phyloP scores from a whole-genome alignment of 768 basidiomycete genomes.

The Russula griseocarnosa region DNA sequence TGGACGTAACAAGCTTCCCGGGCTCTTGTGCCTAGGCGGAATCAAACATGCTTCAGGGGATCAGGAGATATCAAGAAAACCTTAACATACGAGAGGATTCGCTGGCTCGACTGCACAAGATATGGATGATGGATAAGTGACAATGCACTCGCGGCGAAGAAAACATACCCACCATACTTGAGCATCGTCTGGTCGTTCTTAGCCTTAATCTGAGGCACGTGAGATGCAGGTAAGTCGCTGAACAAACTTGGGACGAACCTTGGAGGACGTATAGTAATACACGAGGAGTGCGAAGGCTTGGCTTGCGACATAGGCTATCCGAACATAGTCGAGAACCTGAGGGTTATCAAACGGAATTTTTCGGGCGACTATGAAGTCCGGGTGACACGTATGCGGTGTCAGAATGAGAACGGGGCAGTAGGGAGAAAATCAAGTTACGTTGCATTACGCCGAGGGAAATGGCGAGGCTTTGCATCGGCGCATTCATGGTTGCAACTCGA shows the following conservation, averaged over 20 bases:
- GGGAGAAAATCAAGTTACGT: constrained; percentile 39
- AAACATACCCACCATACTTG: constrained; percentile 75
- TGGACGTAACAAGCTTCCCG: constrained; percentile 81
- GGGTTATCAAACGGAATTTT: constrained; percentile 91
- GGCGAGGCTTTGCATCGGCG: constrained; percentile 53
- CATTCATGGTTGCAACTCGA: constrained; percentile 20
- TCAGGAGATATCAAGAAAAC: neutral
- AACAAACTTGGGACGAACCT: constrained; percentile 45
- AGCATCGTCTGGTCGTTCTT: constrained; percentile 96
- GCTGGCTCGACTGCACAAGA: constrained; percentile 67
- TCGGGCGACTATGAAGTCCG: constrained; percentile 62
- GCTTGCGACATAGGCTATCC: constrained; percentile 72
- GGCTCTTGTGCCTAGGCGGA: constrained; percentile 55
- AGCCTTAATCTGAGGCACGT: constrained; percentile 64
- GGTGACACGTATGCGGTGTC: constrained; percentile 23
- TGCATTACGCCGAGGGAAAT: constrained; percentile 95
- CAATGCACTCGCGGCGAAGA: neutral
- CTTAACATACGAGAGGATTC: constrained; percentile 63
- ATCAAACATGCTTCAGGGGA: neutral
- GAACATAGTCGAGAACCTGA: constrained; percentile 72
- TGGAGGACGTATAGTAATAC: constrained; percentile 77
- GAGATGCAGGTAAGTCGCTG: neutral
- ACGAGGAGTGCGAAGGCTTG: constrained; percentile 67
- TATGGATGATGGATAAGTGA: constrained; percentile 17
- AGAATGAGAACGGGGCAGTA: neutral